phyloP scores from a whole-genome alignment of 2,329 filamentous ascomycete genomes.

The Trichoderma afroharzianum region DNA sequence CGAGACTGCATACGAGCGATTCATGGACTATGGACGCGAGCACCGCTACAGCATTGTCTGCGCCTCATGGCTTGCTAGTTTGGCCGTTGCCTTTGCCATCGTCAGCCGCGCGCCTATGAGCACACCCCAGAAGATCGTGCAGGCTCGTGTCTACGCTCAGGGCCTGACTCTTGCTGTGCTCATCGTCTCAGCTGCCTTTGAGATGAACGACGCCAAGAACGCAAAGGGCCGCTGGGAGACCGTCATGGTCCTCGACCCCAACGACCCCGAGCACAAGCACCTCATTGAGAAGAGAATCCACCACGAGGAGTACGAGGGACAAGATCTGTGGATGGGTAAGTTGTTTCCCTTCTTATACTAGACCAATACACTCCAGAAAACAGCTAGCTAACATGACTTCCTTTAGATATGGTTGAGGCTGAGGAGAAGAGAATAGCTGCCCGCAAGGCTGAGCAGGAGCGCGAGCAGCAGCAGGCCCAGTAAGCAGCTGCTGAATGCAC shows the following conservation, averaged over 20 bases:
- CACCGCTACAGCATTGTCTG: conserved; percentile 88
- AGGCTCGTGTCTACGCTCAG: conserved; percentile 92
- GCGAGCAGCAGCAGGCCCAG: conserved; percentile 16
- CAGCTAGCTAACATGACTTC: conserved; percentile 17
- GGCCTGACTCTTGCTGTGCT: conserved; percentile 82
- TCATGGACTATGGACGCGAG: conserved; percentile 69
- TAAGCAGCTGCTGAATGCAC: conserved; percentile 14
- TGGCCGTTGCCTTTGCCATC: conserved; percentile 69
- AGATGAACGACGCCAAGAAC: conserved; percentile 71
- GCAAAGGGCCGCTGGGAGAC: conserved; percentile 81
- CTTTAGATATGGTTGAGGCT: conserved; percentile 73
- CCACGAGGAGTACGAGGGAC: conserved; percentile 80
- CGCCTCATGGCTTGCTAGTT: conserved; percentile 74
- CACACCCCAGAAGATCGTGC: conserved; percentile 81
- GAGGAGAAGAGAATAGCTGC: conserved; percentile 62
- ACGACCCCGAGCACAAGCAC: conserved; percentile 78
- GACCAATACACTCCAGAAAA: background rate
- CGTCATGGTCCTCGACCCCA: conserved; percentile 72
- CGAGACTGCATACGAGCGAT: conserved; percentile 55
- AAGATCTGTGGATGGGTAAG: conserved; percentile 89
- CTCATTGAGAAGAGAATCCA: conserved; percentile 84
- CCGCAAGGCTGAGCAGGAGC: conserved; percentile 30
- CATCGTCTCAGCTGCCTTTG: conserved; percentile 76
- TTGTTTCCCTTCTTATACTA: background rate
- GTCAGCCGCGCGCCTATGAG: conserved; percentile 74